A percentile compares a stretch with the other conserved stretches of the same genome.
phyloP scores from a whole-genome alignment of 208 protist species.

The Crithidia fasciculata region DNA sequence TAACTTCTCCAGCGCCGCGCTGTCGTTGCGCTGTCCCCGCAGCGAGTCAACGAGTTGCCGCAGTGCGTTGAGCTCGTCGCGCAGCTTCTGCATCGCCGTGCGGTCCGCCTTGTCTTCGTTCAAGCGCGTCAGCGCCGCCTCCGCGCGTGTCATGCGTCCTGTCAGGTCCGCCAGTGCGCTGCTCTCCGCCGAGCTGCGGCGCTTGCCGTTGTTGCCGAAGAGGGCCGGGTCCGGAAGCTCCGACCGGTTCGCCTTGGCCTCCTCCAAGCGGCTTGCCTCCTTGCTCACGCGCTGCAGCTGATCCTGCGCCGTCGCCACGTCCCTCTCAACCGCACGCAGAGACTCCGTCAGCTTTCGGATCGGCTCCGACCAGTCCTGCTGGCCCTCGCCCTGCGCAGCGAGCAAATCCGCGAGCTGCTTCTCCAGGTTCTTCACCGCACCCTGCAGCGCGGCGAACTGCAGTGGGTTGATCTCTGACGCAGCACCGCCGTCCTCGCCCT shows the following conservation, averaged over 20 bases:
- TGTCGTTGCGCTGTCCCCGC: slow-evolving; percentile 5
- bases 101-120: slow-evolving; percentile 78
- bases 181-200: slow-evolving; percentile 21
- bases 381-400: slow-evolving; percentile 22
- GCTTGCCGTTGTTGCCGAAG: neutral
- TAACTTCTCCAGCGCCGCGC: slow-evolving; percentile 17
- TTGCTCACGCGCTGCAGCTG: slow-evolving; percentile 26
- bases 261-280: slow-evolving; percentile 48
- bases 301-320: slow-evolving; percentile 34
- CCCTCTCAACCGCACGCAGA: slow-evolving; percentile 41
- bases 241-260: slow-evolving; percentile 57
- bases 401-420: slow-evolving; percentile 70
- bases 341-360: slow-evolving; percentile 44
- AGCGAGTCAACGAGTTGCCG: slow-evolving; percentile 60
- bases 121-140: slow-evolving; percentile 37
- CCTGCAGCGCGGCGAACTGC: slow-evolving; percentile 57
- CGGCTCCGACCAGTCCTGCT: slow-evolving; percentile 57
- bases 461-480: slow-evolving; percentile 45
- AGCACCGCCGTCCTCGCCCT: slow-evolving; percentile 14
- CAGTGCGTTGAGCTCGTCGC: slow-evolving; percentile 68
- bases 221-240: slow-evolving; percentile 22
- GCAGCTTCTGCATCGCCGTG: slow-evolving; percentile 66
- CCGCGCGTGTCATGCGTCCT: slow-evolving; percentile 38
- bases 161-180: slow-evolving; percentile 39
- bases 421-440: slow-evolving; percentile 61